Evolutionary conservation across 345 rosid species (phyloP).

Genomic region (Acer negundo): DNA sequence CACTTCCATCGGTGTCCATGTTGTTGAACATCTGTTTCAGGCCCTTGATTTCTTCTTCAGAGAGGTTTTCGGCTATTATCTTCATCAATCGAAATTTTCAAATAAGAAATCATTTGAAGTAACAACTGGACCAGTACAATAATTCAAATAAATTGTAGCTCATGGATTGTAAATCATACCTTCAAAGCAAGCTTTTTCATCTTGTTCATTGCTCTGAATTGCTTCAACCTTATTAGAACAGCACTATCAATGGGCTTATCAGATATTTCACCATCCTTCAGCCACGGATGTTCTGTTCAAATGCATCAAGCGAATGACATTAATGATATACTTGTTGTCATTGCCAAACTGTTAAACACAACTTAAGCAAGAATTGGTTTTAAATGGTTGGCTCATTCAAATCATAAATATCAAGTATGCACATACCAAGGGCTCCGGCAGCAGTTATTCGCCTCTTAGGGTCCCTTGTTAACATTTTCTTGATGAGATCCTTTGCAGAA

Average conservation of each 20-base stretch:
- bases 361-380: not conserved
- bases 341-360: not conserved
- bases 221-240: conserved; percentile 82
- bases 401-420: not conserved
- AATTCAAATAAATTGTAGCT: not conserved
- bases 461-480: conserved; percentile 66
- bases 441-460: conserved; percentile 77
- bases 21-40: conserved; percentile 75
- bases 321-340: conserved; percentile 7
- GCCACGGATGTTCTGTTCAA: conserved; percentile 81
- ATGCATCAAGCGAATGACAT: not conserved
- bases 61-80: conserved; percentile 85
- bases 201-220: conserved; percentile 89
- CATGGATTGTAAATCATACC: conserved; percentile 39
- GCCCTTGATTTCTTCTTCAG: conserved; percentile 88
- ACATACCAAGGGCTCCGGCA: conserved; percentile 75
- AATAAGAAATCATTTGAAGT: not conserved
- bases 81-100: conserved; percentile 26
- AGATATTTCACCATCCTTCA: conserved; percentile 57
- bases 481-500: conserved; percentile 76
- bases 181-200: conserved; percentile 85
- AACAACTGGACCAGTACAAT: not conserved
- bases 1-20: conserved; percentile 90
- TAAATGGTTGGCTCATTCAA: not conserved
- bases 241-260: conserved; percentile 81